Base-by-base conservation (phyloP, 2,329 filamentous ascomycete species). In the Cordyceps tenuipes region DNA sequence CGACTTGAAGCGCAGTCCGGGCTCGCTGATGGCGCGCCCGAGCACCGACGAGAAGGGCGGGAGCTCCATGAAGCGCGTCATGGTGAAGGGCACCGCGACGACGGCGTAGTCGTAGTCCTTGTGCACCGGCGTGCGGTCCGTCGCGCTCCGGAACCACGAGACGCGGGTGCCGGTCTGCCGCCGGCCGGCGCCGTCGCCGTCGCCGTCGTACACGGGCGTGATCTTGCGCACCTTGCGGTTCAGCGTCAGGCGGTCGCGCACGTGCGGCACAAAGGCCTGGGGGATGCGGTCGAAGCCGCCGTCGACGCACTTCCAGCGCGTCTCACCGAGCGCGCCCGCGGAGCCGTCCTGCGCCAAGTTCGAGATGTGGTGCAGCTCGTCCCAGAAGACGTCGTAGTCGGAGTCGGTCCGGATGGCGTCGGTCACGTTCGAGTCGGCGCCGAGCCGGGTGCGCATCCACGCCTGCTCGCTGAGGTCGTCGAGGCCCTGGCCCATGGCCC, bases 381-480 rank as follows among this genome's bases (percentile, higher is more conserved):
- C 67, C 70, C 70, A 71, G 46, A 72, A 69, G 9, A 71, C 62
- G 39, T 71, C 67, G 52, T 72, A 72, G 60, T 72, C 71, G 44
- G 62, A 66, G 19, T 55, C 64, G 36, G 68, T 68, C 49, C 56
- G 47, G 29, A 73, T 69, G 46, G 71, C 68, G 19, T 75, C 74
- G 0, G 73, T 75, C 10, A 71, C 68, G 50, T 76, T 75, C 10
- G 70, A 65, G 44, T 70, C 70, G 0, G 71, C 68, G 17, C 67
- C 64, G 15, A 76, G 67, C 2, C 70, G 66, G 39, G 74, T 64
- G 5, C 72, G 71, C 52, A 74, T 66, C 34, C 69, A 68, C 2
- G 65, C 64, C 1, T 70, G 66, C 46, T 73, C 69, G 2, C 66
- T 68, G 26, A 65, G 72, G 54, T 71, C 68, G 39, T 70, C 70